Conservation (phyloP, 352 stramenopile genomes). For the Globisporangium carolinianum region DNA sequence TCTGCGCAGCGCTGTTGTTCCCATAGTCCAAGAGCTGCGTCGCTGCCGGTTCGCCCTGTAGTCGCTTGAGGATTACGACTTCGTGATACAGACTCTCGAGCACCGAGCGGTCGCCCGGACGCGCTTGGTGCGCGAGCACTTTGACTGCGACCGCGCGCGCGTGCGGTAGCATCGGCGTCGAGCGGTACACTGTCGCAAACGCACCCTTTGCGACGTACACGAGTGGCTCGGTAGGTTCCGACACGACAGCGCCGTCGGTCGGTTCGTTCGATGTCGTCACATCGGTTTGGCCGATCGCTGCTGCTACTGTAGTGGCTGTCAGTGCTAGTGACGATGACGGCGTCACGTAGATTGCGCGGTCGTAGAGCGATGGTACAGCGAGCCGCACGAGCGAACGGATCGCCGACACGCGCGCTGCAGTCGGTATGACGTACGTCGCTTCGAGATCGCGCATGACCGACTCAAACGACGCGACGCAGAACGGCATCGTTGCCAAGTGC, state of each 20-base stretch:
- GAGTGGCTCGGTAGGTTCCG: background rate
- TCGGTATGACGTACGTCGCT: slow-evolving; percentile 19
- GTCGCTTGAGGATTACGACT: slow-evolving; percentile 35
- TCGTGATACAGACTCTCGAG: slow-evolving; percentile 45
- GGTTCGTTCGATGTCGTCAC: background rate
- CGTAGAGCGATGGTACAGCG: slow-evolving; percentile 30
- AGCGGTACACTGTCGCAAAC: slow-evolving; percentile 39
- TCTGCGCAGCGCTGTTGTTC: slow-evolving; percentile 26
- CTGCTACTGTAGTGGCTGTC: too few relatives aligned
- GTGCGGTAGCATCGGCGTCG: slow-evolving; percentile 13
- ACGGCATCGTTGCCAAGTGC: slow-evolving; percentile 16
- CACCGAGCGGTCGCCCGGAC: slow-evolving; percentile 32
- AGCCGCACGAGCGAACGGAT: slow-evolving; percentile 30
- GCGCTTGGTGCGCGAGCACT: slow-evolving; percentile 35
- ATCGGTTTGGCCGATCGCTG: background rate
- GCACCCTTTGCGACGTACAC: slow-evolving; percentile 43
- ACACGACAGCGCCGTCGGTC: too few relatives aligned
- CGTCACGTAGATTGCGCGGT: slow-evolving; percentile 27
- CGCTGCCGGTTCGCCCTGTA: slow-evolving; percentile 37
- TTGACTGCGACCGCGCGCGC: slow-evolving; percentile 35
- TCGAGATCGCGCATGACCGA: slow-evolving; percentile 25
- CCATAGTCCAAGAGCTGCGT: slow-evolving; percentile 59
- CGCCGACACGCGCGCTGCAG: slow-evolving; percentile 17
- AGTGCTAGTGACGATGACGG: background rate
- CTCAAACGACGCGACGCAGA: slow-evolving; percentile 21